Evolutionary conservation across 1,284 basidiomycete species (phyloP), one percentile per base, ranked within the genome.

Genomic region (Cryptococcus sp.): DNA sequence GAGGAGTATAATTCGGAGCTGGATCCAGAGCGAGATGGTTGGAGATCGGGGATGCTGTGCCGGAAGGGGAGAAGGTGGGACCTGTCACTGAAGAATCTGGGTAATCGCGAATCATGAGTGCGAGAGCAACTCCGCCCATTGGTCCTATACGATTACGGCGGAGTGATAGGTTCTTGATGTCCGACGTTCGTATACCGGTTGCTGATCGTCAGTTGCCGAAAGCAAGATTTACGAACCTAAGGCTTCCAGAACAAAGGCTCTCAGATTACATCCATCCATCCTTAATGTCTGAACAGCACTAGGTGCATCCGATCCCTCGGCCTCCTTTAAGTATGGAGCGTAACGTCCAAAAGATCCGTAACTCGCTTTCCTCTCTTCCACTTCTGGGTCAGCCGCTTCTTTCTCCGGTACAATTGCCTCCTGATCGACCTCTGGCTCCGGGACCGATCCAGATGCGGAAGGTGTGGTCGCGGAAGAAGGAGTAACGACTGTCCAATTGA

Each of bases 61-160:
- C 3, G 80, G 65, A n/a, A 79, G 78, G 4, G 78, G 59, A 56
- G 56, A 68, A 36, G 55, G 59, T 51, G 49, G 48, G 64, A 46
- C 64, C 72, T 16, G 64, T 75, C 51, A 69, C 77, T 36, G 64
- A 52, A 5, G 75, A 79, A 62, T 92, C 88, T 3, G 89, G 88
- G 67, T 94, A 96, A 72, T 97, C 92, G 52, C 88, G 84, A 57
- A 96, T 91, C 88, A 96, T 93, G 47, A 94, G 80, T 0, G 91
- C 91, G n/a, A 97, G 79, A 0, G 90, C 86, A 2, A 96, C 90
- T 1, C 87, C 90, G 21, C 90, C 89, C 0, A 85, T 82, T 0
- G 84, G 80, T 36, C 81, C 83, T 61, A 96, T 94, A 47, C 83
- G 83, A 72, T 96, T 94, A 48, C 88, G 81, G 23, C 91, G 82